Conservation (phyloP, 2,329 filamentous ascomycete genomes). For the Penicillium sp. region DNA sequence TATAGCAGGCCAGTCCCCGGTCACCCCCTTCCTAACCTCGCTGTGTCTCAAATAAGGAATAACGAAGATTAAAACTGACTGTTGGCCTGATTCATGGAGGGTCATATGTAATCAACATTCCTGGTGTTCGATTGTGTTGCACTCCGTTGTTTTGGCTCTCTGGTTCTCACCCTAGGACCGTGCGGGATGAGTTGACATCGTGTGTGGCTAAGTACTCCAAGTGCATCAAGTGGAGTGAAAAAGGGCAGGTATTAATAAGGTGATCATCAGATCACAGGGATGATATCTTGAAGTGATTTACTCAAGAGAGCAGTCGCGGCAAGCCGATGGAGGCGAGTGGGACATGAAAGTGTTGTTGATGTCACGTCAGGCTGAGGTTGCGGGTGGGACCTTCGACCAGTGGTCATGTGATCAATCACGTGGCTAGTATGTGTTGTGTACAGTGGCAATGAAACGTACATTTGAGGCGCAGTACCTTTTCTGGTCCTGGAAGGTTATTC, state of each 20-base stretch:
- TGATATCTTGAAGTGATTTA: neutral
- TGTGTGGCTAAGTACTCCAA: neutral
- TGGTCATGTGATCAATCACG: neutral
- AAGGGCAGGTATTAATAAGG: neutral
- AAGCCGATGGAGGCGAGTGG: slow-evolving; percentile 1
- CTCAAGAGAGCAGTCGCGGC: neutral
- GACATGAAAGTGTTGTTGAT: slow-evolving; percentile 11
- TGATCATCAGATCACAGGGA: neutral
- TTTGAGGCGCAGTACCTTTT: no score
- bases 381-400: neutral
- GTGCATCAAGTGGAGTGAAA: neutral
- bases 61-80: neutral
- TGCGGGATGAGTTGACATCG: slow-evolving; percentile 9
- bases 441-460: no score
- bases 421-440: neutral
- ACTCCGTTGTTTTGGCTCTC: neutral
- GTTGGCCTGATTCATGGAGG: neutral
- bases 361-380: slow-evolving; percentile 15
- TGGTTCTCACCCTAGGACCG: slow-evolving; percentile 4
- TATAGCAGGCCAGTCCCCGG: neutral
- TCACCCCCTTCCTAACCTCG: neutral
- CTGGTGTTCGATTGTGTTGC: neutral
- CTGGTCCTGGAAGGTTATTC: no score
- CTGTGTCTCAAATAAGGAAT: neutral
- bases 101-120: neutral